A percentile compares a stretch with the other conserved stretches of the same genome.
Evolutionary conservation across 805 yeast genomes (phyloP).

Genomic region (Candida cerambycidarum): DNA sequence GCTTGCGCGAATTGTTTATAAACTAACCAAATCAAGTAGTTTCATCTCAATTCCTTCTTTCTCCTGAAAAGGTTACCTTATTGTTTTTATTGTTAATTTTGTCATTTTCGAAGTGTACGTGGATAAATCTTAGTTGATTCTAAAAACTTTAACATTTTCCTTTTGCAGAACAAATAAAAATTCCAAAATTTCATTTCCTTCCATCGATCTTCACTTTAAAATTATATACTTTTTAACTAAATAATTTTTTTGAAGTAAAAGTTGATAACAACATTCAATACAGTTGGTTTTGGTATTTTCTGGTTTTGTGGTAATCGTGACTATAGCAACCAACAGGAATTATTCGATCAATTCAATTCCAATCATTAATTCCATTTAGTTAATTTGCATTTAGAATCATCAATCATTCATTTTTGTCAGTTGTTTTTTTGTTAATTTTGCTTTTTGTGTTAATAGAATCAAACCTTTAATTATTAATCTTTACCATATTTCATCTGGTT

Average conservation of each 20-base stretch:
- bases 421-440: neutral
- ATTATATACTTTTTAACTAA: neutral
- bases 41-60: neutral
- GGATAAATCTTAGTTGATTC: neutral
- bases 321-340: no score
- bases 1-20: constrained; percentile 5
- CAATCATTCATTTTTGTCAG: neutral
- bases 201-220: neutral
- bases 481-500: neutral
- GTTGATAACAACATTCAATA: neutral
- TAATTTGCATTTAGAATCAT: neutral
- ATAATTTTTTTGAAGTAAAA: neutral
- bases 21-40: constrained; percentile 8
- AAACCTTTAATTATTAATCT: neutral
- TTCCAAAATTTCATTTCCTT: constrained; percentile 5
- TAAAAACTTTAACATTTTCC: constrained; percentile 6
- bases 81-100: constrained; percentile 7
- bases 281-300: neutral
- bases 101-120: constrained; percentile 4
- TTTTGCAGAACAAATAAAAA: constrained; percentile 8
- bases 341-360: no score
- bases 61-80: constrained; percentile 4
- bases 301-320: neutral
- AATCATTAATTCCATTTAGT: neutral
- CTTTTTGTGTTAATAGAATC: neutral